A percentile compares a stretch with the other conserved stretches of the same genome.
Conservation (phyloP, 2,329 filamentous ascomycete genomes). For the Neonectria faginata region DNA sequence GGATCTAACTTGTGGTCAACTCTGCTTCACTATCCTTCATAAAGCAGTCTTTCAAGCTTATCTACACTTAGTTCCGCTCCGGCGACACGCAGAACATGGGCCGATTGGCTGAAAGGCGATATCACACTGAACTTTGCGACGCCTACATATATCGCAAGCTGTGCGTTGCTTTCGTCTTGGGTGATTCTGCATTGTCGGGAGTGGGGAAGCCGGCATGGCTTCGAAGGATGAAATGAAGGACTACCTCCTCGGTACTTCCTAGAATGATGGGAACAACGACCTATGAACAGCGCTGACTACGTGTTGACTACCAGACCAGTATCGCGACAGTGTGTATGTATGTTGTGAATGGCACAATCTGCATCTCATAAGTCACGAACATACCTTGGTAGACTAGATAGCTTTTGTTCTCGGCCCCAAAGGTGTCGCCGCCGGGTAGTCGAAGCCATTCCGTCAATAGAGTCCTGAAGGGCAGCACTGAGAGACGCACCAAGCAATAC, state of each 20-base stretch:
- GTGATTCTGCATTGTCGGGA: constrained; percentile 2
- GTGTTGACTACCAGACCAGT: not conserved
- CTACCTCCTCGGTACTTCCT: not conserved
- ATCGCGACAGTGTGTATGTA: not conserved
- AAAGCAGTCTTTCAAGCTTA: not conserved
- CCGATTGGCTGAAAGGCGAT: constrained; percentile 7
- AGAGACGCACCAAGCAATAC: too few species aligned
- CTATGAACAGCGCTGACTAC: not conserved
- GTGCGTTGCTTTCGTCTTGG: constrained; percentile 17
- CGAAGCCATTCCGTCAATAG: too few species aligned
- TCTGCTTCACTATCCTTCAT: not conserved
- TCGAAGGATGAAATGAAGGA: not conserved
- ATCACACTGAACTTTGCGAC: constrained; percentile 11
- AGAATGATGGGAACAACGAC: not conserved
- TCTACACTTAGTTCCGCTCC: constrained; percentile 10
- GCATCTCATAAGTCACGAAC: not conserved
- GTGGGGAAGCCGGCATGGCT: not conserved
- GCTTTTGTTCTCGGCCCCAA: too few species aligned
- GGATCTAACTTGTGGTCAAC: constrained; percentile 1
- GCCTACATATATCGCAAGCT: constrained; percentile 14
- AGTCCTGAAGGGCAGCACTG: too few species aligned
- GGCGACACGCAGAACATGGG: constrained; percentile 14
- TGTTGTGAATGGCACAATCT: not conserved
- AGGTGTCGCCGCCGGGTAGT: too few species aligned
- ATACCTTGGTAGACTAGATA: not conserved